phyloP scores from a whole-genome alignment of 139 green algal genomes.

The Chlorella vulgaris region DNA sequence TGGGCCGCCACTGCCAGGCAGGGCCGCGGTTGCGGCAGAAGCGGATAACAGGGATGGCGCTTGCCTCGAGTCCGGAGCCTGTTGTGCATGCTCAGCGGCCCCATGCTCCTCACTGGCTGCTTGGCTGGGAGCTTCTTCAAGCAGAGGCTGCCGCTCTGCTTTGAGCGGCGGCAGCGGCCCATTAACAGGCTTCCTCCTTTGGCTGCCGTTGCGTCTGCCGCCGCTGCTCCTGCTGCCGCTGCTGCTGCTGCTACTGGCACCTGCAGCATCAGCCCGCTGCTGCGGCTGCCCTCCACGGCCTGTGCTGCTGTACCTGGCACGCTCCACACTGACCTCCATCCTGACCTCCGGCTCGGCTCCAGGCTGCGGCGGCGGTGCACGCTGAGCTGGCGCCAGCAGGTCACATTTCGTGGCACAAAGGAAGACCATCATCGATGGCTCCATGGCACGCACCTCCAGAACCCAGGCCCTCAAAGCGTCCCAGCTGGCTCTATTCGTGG shows the following conservation, averaged over 20 bases:
- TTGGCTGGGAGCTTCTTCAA: neutral
- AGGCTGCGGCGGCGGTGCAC: no score
- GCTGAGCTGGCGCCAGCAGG: neutral
- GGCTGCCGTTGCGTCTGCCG: neutral
- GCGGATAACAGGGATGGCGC: no score
- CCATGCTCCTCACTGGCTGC: neutral
- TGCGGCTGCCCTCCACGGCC: neutral
- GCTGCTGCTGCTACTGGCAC: neutral
- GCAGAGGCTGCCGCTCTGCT: neutral
- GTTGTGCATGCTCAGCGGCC: no score
- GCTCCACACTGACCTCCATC: conserved; percentile 7
- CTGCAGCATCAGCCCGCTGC: neutral
- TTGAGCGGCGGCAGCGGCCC: neutral
- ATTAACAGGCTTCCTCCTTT: neutral
- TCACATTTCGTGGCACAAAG: neutral
- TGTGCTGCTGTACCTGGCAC: neutral
- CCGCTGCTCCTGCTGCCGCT: neutral
- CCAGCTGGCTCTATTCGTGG: conserved; percentile 9
- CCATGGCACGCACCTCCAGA: neutral
- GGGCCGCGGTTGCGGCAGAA: no score
- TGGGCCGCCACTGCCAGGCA: neutral
- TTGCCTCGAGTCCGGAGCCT: no score
- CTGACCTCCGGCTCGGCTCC: no score
- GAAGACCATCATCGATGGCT: neutral
- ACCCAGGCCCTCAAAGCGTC: conserved; percentile 18